phyloP scores from a whole-genome alignment of 192 early-diverging fungal species.

The Ramicandelaber brevisporus region DNA sequence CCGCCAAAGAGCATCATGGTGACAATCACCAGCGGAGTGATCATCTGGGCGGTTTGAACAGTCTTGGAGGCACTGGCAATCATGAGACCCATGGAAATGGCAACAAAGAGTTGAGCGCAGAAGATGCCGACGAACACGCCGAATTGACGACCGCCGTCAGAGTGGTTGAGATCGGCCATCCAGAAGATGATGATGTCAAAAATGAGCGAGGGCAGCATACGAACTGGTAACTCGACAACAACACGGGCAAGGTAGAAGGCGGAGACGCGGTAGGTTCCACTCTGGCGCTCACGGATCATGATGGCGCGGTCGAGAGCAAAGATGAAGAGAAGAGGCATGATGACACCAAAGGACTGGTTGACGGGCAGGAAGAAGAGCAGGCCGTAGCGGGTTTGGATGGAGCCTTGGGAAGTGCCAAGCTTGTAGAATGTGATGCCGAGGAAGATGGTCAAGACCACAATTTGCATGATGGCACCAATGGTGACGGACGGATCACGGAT shows the following conservation, averaged over 20 bases:
- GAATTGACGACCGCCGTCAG: slow-evolving; percentile 8
- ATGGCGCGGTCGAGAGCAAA: slow-evolving; percentile 21
- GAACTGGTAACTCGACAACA: slow-evolving; percentile 17
- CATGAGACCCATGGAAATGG: slow-evolving; percentile 13
- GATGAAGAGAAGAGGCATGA: slow-evolving; percentile 23
- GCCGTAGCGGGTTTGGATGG: slow-evolving; percentile 21
- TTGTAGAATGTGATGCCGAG: slow-evolving; percentile 25
- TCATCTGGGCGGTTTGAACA: slow-evolving; percentile 13
- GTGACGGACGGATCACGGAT: no score
- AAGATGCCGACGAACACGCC: slow-evolving; percentile 11
- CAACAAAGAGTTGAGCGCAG: slow-evolving; percentile 11
- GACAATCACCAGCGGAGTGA: slow-evolving; percentile 10
- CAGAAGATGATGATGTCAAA: slow-evolving; percentile 18
- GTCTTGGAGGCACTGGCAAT: slow-evolving; percentile 14
- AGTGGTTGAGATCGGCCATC: slow-evolving; percentile 17
- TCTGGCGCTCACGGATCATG: slow-evolving; percentile 33
- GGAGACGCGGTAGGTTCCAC: slow-evolving; percentile 31
- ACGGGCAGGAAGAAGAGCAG: slow-evolving; percentile 19
- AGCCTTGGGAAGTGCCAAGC: slow-evolving; percentile 15
- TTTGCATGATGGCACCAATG: no score
- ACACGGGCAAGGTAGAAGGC: slow-evolving; percentile 35
- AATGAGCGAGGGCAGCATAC: slow-evolving; percentile 15
- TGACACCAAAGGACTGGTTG: slow-evolving; percentile 25
- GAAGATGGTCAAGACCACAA: no score
- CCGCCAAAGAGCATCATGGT: slow-evolving; percentile 19